Conservation (phyloP, 2,329 filamentous ascomycete species). For the Microthyrium microscopicum region DNA sequence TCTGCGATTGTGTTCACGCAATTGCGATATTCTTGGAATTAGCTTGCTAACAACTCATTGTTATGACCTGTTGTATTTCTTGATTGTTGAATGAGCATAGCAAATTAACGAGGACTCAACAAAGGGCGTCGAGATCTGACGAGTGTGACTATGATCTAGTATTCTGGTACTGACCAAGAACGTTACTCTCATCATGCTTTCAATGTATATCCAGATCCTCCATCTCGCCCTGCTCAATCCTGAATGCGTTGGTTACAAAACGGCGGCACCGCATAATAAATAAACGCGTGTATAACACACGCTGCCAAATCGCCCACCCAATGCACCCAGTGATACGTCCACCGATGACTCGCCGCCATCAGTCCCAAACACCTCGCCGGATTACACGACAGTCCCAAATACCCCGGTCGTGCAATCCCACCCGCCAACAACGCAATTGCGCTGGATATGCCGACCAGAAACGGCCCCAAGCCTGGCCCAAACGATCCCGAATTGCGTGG, state of each 20-base stretch:
- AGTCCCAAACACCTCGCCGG: slow-evolving; percentile 8
- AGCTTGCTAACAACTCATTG: too few species aligned
- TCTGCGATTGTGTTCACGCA: too few species aligned
- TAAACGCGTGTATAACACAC: slow-evolving; percentile 4
- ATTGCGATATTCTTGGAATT: too few species aligned
- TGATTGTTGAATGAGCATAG: too few species aligned
- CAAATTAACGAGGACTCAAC: too few species aligned
- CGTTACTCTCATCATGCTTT: too few species aligned
- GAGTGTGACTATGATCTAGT: too few species aligned
- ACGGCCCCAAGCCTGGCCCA: slow-evolving; percentile 4
- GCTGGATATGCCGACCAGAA: slow-evolving; percentile 5
- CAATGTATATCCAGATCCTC: too few species aligned
- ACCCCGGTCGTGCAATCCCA: slow-evolving; percentile 5
- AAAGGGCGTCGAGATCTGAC: too few species aligned
- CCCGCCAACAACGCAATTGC: slow-evolving; percentile 4
- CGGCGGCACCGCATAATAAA: slow-evolving; percentile 6
- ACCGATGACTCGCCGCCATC: slow-evolving; percentile 4
- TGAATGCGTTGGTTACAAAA: slow-evolving; percentile 7
- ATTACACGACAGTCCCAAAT: slow-evolving; percentile 5
- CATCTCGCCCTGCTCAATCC: too few species aligned
- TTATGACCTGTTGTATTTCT: too few species aligned
- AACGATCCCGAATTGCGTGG: slow-evolving; percentile 5
- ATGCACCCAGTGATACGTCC: slow-evolving; percentile 8
- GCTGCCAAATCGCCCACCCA: slow-evolving; percentile 7
- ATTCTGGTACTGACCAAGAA: too few species aligned